A percentile compares a stretch with the other conserved stretches of the same genome.
phyloP scores from a whole-genome alignment of 176 grass and related monocot species.

The Phyllostachys edulis region DNA sequence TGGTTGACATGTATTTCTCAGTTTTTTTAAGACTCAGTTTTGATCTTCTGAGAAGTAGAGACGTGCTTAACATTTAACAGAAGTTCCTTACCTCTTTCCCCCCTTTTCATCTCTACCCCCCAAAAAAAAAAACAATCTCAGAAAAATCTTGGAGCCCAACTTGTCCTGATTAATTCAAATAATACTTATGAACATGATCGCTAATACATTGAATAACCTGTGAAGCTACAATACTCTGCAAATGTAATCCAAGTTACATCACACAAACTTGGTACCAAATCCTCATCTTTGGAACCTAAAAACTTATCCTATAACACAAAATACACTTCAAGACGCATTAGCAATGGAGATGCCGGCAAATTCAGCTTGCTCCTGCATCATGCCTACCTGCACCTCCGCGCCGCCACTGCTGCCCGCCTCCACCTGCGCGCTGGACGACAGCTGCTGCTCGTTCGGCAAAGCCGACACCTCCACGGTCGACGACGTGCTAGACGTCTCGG shows the following conservation, averaged over 20 bases:
- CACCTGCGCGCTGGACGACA: neutral
- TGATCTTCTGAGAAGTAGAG: neutral
- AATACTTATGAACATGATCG: neutral
- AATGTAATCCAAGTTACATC: neutral
- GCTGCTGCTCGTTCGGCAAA: neutral
- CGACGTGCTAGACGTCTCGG: neutral
- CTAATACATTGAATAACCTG: neutral
- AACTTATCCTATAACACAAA: neutral
- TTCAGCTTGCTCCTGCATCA: neutral
- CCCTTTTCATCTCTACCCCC: no score
- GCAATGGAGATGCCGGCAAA: neutral
- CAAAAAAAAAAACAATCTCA: no score
- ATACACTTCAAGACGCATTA: slow-evolving; percentile 16
- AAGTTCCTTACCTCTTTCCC: no score
- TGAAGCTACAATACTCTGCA: neutral
- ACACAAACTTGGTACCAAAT: slow-evolving; percentile 28
- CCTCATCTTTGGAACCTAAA: slow-evolving; percentile 25
- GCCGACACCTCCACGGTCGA: slow-evolving; percentile 8
- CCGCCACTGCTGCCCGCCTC: neutral
- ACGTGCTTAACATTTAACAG: neutral
- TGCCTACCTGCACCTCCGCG: neutral
- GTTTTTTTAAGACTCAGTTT: no score
- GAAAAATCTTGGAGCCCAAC: no score
- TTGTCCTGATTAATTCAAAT: neutral
- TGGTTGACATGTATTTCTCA: neutral